A percentile compares a stretch with the other conserved stretches of the same genome.
Evolutionary conservation across 1,284 basidiomycete genomes (phyloP).

Genomic region (Ganoderma lucidum): DNA sequence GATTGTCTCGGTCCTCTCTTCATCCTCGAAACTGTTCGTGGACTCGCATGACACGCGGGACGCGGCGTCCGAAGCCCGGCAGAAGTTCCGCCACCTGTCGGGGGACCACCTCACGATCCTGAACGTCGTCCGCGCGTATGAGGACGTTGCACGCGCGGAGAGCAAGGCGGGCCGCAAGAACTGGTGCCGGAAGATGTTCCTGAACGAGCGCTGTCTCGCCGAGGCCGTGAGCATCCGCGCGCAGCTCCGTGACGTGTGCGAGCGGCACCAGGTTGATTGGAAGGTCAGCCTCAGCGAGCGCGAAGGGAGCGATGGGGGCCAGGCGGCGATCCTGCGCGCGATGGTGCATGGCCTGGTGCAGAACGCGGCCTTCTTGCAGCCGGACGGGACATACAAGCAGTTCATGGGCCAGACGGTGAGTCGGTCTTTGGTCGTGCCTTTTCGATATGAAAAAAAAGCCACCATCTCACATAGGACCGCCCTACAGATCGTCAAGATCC

Average conservation of each 20-base stretch:
- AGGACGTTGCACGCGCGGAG: slow-evolving; percentile 58
- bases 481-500: slow-evolving; percentile 81
- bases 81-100: slow-evolving; percentile 83
- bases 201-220: slow-evolving; percentile 88
- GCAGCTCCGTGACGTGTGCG: slow-evolving; percentile 80
- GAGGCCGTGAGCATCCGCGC: slow-evolving; percentile 85
- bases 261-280: slow-evolving; percentile 69
- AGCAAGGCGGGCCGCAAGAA: slow-evolving; percentile 60
- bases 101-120: slow-evolving; percentile 94
- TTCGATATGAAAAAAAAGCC: background rate
- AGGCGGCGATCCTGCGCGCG: slow-evolving; percentile 61
- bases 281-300: slow-evolving; percentile 62
- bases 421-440: slow-evolving; percentile 17
- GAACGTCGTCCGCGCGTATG: slow-evolving; percentile 86
- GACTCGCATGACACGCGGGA: slow-evolving; percentile 79
- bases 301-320: slow-evolving; percentile 48
- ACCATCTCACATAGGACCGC: background rate
- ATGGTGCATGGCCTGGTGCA: slow-evolving; percentile 81
- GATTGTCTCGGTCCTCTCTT: slow-evolving; percentile 83
- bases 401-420: slow-evolving; percentile 80
- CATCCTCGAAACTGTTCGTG: slow-evolving; percentile 78
- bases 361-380: slow-evolving; percentile 85
- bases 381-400: slow-evolving; percentile 88
- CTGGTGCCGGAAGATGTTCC: slow-evolving; percentile 86
- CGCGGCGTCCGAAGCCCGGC: slow-evolving; percentile 68